These are phyloP conservation scores for Mycena vitilis DNA, from an alignment of 768 basidiomycete species.

Conservation along the genomic window DNA sequence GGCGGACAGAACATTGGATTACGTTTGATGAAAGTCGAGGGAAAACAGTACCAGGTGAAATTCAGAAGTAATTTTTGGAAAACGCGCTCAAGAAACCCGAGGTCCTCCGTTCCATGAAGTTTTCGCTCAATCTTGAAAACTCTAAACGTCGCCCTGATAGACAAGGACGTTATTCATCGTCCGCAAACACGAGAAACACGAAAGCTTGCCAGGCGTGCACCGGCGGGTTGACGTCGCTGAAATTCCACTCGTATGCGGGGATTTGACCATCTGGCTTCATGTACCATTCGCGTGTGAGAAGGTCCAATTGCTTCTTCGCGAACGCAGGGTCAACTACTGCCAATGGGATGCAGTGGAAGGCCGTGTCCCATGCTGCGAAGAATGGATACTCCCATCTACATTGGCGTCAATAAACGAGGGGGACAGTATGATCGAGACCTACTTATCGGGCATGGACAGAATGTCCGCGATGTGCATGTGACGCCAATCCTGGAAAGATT, in stretches of 20 bases:
- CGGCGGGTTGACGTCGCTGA: constrained; percentile 97
- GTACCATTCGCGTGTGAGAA: constrained; percentile 99
- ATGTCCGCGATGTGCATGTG: constrained; percentile 97
- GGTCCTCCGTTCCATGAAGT: constrained; percentile 89
- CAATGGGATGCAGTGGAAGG: constrained; percentile 99
- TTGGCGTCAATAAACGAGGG: constrained; percentile 15
- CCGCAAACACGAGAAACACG: background rate
- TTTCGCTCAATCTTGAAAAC: constrained; percentile 99
- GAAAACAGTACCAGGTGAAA: constrained; percentile 84
- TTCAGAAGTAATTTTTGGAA: constrained; percentile 98
- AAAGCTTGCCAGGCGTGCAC: constrained; percentile 91
- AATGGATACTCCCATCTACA: constrained; percentile 97
- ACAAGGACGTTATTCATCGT: constrained; percentile 13
- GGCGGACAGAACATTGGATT: background rate
- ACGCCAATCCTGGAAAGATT: constrained; percentile 80
- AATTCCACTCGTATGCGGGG: constrained; percentile 99
- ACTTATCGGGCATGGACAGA: constrained; percentile 99
- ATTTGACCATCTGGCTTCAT: constrained; percentile 99
- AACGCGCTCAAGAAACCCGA: constrained; percentile 94
- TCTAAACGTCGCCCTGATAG: constrained; percentile 89
- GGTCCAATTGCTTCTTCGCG: constrained; percentile 96
- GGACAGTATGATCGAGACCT: constrained; percentile 37
- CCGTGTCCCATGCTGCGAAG: constrained; percentile 98
- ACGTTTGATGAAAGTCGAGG: background rate
- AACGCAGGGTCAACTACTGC: constrained; percentile 95